A percentile compares a stretch with the other conserved stretches of the same genome.
phyloP scores from a whole-genome alignment of 2,329 filamentous ascomycete species.

The Apiospora kogelbergensis region DNA sequence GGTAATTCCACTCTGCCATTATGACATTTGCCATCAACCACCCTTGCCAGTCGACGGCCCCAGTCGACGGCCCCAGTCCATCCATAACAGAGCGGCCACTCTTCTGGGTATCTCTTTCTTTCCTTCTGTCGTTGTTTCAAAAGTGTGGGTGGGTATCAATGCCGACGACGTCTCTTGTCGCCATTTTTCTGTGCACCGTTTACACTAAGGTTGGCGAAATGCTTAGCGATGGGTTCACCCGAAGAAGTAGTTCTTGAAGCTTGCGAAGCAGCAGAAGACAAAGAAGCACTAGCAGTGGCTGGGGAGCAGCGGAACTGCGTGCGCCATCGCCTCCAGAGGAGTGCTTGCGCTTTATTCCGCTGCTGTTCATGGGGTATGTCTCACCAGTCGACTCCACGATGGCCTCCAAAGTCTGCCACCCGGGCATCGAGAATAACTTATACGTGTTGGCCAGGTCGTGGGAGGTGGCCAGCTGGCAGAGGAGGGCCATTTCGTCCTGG shows the following conservation, averaged over 20 bases:
- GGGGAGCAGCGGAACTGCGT: conserved; percentile 16
- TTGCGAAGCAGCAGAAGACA: conserved; percentile 22
- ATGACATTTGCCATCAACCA: not conserved
- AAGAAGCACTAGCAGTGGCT: conserved; percentile 11
- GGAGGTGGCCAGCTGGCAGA: conserved; percentile 80
- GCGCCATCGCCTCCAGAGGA: conserved; percentile 34
- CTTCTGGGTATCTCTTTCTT: not conserved
- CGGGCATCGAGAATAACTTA: conserved; percentile 80
- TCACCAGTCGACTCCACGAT: conserved; percentile 98
- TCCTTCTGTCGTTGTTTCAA: not conserved
- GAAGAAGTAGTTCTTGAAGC: conserved; percentile 21
- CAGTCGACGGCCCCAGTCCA: not conserved
- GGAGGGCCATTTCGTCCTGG: conserved; percentile 84
- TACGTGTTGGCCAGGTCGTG: conserved; percentile 80
- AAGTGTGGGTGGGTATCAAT: not conserved
- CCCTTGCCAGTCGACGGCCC: not conserved
- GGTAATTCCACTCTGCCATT: not conserved
- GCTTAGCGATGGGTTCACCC: conserved; percentile 37
- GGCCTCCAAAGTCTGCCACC: conserved; percentile 91
- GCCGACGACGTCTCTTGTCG: not conserved
- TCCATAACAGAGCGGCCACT: not conserved
- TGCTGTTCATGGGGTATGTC: conserved; percentile 62
- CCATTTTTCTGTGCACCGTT: conserved; percentile 21
- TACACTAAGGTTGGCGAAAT: conserved; percentile 38
- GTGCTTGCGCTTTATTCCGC: conserved; percentile 58